phyloP scores from a whole-genome alignment of 495 filamentous ascomycete genomes.

The Penicillium lividum region DNA sequence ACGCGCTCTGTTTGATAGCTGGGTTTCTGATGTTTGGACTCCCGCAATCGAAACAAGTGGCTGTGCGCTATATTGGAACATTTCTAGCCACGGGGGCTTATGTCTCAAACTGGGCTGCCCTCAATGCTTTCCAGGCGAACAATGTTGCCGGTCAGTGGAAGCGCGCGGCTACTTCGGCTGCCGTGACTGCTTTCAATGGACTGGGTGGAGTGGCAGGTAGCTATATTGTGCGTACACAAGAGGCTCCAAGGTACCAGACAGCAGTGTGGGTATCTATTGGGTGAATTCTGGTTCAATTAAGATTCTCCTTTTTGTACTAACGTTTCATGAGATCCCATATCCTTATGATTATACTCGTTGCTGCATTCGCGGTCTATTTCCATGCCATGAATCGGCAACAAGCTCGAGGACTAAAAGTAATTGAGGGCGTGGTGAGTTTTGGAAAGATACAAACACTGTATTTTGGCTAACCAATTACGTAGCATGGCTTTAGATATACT shows the following conservation, averaged over 20 bases:
- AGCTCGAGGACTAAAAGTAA: constrained; percentile 43
- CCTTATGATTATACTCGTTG: constrained; percentile 64
- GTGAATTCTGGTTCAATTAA: constrained; percentile 28
- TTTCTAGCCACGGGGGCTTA: constrained; percentile 79
- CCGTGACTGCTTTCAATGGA: constrained; percentile 70
- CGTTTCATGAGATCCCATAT: constrained; percentile 55
- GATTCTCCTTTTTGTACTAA: not conserved
- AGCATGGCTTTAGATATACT: constrained; percentile 53
- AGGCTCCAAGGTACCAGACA: constrained; percentile 69
- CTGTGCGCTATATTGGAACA: constrained; percentile 71
- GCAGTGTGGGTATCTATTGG: constrained; percentile 74
- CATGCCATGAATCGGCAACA: constrained; percentile 57
- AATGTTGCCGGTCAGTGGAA: constrained; percentile 79
- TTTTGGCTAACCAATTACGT: not conserved
- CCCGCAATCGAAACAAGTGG: constrained; percentile 54
- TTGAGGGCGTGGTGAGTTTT: constrained; percentile 55
- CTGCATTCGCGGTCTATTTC: constrained; percentile 62
- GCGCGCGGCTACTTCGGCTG: constrained; percentile 67
- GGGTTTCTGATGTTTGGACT: constrained; percentile 78
- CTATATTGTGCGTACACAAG: constrained; percentile 67
- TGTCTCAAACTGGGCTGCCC: constrained; percentile 76
- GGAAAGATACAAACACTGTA: too few relatives aligned
- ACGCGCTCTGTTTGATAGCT: constrained; percentile 66
- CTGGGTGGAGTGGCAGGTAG: constrained; percentile 75
- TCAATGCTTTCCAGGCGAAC: constrained; percentile 72